phyloP scores from a whole-genome alignment of 495 filamentous ascomycete genomes.

The Rusavskia elegans region DNA sequence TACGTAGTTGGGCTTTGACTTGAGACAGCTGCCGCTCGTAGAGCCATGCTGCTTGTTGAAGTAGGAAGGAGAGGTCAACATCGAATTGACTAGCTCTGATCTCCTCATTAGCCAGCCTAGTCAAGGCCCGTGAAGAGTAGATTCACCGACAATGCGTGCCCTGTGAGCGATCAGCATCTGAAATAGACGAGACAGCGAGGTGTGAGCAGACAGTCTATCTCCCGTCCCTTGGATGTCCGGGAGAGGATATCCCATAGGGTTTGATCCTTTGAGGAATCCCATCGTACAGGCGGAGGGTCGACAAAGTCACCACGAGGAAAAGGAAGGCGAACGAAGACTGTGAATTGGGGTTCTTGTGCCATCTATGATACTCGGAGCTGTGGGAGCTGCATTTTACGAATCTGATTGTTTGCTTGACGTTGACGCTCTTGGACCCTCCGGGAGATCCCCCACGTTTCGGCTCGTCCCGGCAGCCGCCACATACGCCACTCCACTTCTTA shows the following conservation, averaged over 20 bases:
- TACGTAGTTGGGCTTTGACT: constrained; percentile 80
- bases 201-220: constrained; percentile 59
- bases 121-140: not conserved
- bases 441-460: not conserved
- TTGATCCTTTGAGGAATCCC: constrained; percentile 70
- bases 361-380: not conserved
- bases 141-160: constrained; percentile 58
- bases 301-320: constrained; percentile 77
- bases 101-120: constrained; percentile 29
- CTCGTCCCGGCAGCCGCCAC: not conserved
- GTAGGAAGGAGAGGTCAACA: constrained; percentile 73
- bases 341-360: constrained; percentile 23
- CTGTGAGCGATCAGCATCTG: constrained; percentile 33
- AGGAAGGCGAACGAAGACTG: constrained; percentile 74
- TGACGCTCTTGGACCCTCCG: not conserved
- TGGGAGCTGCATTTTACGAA: not conserved
- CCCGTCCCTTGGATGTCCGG: constrained; percentile 50
- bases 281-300: constrained; percentile 75
- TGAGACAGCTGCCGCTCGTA: constrained; percentile 83
- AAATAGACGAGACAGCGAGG: not conserved
- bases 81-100: constrained; percentile 44
- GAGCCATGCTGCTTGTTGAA: constrained; percentile 89
- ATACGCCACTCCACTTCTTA: no score
- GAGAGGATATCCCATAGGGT: constrained; percentile 85
- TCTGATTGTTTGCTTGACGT: not conserved